Evolutionary conservation across 2,329 filamentous ascomycete genomes (phyloP).

Genomic region (Alternaria burnsii): DNA sequence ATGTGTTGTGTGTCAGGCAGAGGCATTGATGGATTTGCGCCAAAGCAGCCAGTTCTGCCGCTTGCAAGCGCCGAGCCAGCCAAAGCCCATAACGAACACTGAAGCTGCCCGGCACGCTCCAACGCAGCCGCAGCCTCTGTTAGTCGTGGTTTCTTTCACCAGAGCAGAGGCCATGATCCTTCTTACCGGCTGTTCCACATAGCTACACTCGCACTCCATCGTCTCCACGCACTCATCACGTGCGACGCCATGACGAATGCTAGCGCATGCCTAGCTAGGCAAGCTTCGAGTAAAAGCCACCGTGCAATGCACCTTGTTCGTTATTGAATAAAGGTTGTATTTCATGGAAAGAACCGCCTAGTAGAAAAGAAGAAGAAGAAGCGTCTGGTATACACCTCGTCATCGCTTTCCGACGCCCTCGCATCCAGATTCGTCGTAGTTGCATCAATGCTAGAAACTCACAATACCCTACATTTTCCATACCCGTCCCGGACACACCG

Average conservation of each 20-base stretch:
- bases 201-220: neutral
- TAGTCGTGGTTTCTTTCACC: constrained; percentile 1
- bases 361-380: constrained; percentile 22
- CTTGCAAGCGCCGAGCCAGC: constrained; percentile 29
- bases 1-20: constrained; percentile 42
- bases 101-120: neutral
- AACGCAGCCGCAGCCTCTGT: constrained; percentile 3
- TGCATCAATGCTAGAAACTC: constrained; percentile 42
- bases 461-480: constrained; percentile 25
- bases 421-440: constrained; percentile 30
- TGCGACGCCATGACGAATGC: constrained; percentile 16
- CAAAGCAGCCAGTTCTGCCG: constrained; percentile 17
- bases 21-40: constrained; percentile 28
- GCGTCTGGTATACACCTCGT: constrained; percentile 11
- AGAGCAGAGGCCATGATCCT: neutral
- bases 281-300: constrained; percentile 12
- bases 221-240: constrained; percentile 17
- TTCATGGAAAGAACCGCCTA: constrained; percentile 30
- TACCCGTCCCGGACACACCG: constrained; percentile 10
- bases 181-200: constrained; percentile 3
- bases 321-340: constrained; percentile 23
- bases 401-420: constrained; percentile 33
- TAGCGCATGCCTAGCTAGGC: constrained; percentile 13
- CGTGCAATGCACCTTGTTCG: constrained; percentile 2
- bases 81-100: constrained; percentile 14